Base-by-base conservation (phyloP, 2,329 filamentous ascomycete genomes). In the Phialemoniopsis sp. region DNA sequence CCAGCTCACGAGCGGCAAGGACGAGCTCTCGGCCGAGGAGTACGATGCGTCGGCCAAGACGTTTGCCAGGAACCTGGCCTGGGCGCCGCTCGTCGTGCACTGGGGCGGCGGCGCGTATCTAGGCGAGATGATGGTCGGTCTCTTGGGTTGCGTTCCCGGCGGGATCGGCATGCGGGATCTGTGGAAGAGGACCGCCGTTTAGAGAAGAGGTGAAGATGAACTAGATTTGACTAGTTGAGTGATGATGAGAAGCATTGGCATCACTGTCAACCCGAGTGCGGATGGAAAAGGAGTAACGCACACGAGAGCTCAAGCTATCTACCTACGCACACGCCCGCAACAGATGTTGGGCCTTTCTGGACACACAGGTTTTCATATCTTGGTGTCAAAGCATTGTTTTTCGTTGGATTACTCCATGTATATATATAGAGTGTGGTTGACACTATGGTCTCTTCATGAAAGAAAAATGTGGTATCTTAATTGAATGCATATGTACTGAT, bases 41-140 rank as follows among this genome's bases (percentile, higher is more conserved):
- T 60, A 63, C 32, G 55, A 49, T 12, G 57, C 66, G 44, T 89
- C 78, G 78, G 82, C 76, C 70, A 79, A 74, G 55, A 77, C 82
- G 54, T 64, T 91, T 38, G 68, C 80, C 15, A 75, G 82, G 32
- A 89, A 89, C 62, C 56, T 79, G 45, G 81, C 85, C 26, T 95
- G 87, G 80, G 80, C 86, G 40, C 89, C 90, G 26, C 68, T 95
- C 57, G 91, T 87, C 45, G 55, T 91, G 18, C 89, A 96, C 66
- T 95, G 87, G 84, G 85, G 87, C 53, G 80, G 86, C 44, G 67
- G 76, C 41, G 87, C 86, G 0, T 54, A 61, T 30, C 49, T 75
- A 38, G 58, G 60, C 29, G 70, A 74, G 32, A 45, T 63, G 19
- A 48, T 56, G 4, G 53, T 74, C 14, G 59, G 62, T n/a, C 21